Evolutionary conservation across 2,329 filamentous ascomycete species (phyloP), one percentile per base, ranked within the genome.

Genomic region (Drechslerella stenobrocha): DNA sequence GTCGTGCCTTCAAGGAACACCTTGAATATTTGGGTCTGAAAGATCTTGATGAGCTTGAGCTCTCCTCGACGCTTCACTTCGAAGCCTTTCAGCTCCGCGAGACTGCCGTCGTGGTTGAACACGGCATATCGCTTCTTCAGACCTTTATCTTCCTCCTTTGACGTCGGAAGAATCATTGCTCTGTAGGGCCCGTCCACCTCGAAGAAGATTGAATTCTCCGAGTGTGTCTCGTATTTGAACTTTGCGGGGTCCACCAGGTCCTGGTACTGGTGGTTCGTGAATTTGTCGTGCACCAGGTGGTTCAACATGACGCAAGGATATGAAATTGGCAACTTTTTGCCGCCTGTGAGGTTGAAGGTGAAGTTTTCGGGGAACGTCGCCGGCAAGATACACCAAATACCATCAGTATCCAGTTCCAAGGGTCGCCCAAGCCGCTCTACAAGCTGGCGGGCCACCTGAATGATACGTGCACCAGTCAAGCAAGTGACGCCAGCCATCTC

Each of bases 241-340:
- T 84, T 89, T 65, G 83, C 81, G 2, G 84, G 82, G 72, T 98
- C 91, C 0, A 84, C 81, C 1, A 98, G 81, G 0, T 89, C 92
- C 79, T 98, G 91, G 75, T 98, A 98, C 74, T 98, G 93, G 73
- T 97, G 87, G 73, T 98, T 98, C 23, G 93, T 98, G 76, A 96
- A 98, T 72, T 87, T 87, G 60, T 82, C 90, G 75, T 98, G 93
- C 5, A 98, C 93, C 2, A 96, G 82, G 75, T 98, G 93, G 76
- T 98, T 98, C 79, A 98, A 83, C 93, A 98, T 98, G 71, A 96
- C 90, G 76, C 93, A 98, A 58, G 93, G 93, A 74, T 98, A 98
- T 0, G 93, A 98, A 50, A 98, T 91, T n/a, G 87, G 81, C 66
- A 97, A 76, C 76, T 97, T 98, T 81, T 97, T 98, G 71, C 93